Percentiles rank a stretch among this genome's conserved stretches.
These are phyloP conservation scores for Diaporthe ilicicola DNA, from an alignment of 2,329 filamentous ascomycete genomes.

Conservation along the genomic window DNA sequence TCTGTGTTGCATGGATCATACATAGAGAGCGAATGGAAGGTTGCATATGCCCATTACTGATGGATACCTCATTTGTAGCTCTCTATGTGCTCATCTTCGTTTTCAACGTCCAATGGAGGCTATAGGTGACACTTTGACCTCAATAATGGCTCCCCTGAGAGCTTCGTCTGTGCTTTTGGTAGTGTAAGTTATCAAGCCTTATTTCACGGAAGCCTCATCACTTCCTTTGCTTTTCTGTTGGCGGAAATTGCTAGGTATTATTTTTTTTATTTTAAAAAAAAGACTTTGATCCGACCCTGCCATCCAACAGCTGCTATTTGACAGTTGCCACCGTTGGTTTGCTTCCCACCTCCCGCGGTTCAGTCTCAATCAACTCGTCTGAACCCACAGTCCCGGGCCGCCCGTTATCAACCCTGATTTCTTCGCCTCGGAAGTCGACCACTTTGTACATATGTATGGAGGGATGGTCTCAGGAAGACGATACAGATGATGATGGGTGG, in stretches of 20 bases:
- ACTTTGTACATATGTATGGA: neutral
- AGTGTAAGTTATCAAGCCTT: too few relatives aligned
- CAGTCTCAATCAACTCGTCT: neutral
- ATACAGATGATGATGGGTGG: neutral
- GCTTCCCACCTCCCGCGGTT: neutral
- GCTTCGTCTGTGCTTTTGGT: too few relatives aligned
- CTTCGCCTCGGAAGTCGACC: slow-evolving; percentile 9
- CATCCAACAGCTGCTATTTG: neutral
- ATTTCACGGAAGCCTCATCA: neutral
- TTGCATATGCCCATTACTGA: too few relatives aligned
- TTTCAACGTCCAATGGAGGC: too few relatives aligned
- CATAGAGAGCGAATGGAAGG: too few relatives aligned
- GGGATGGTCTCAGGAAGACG: neutral
- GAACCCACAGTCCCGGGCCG: slow-evolving; percentile 1
- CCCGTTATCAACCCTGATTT: neutral
- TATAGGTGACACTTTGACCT: too few relatives aligned
- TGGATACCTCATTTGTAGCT: too few relatives aligned
- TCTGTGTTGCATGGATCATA: too few relatives aligned
- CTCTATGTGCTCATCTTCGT: too few relatives aligned
- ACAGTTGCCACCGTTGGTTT: neutral
- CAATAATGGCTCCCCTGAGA: too few relatives aligned
- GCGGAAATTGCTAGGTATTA: too few relatives aligned
- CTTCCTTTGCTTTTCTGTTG: neutral
- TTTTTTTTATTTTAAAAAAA: neutral
- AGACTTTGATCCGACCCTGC: neutral